Evolutionary conservation across 164 flowering plant genomes (phyloP).

Genomic region (Protea cynaroides): DNA sequence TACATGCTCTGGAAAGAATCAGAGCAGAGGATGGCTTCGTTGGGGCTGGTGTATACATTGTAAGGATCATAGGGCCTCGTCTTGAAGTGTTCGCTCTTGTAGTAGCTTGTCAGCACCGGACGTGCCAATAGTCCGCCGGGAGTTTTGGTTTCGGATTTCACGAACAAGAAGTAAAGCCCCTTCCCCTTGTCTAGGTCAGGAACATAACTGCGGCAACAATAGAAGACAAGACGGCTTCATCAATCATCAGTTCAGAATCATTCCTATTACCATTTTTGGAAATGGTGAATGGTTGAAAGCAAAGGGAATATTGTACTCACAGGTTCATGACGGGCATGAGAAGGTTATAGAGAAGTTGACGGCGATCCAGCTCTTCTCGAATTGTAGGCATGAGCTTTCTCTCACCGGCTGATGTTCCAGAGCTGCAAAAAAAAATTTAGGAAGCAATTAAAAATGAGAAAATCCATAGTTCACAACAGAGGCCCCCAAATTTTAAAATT

Average conservation of each 20-base stretch:
- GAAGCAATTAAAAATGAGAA: not conserved
- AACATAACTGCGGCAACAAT: slow-evolving; percentile 23
- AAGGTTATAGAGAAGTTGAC: slow-evolving; percentile 34
- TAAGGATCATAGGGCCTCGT: slow-evolving; percentile 30
- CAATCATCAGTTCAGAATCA: too few species aligned
- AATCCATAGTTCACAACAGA: too few species aligned
- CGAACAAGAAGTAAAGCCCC: slow-evolving; percentile 31
- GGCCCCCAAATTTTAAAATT: too few species aligned
- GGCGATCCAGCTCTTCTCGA: slow-evolving; percentile 34
- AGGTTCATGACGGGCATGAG: slow-evolving; percentile 43
- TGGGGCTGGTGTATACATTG: slow-evolving; percentile 39
- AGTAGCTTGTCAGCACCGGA: slow-evolving; percentile 39
- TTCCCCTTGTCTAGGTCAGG: slow-evolving; percentile 42
- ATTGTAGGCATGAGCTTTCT: slow-evolving; percentile 41
- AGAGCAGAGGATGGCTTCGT: slow-evolving; percentile 37
- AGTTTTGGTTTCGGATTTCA: slow-evolving; percentile 32
- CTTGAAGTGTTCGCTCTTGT: slow-evolving; percentile 38
- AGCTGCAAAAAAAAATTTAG: slow-evolving; percentile 15
- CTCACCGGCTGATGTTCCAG: slow-evolving; percentile 45
- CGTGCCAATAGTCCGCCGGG: slow-evolving; percentile 40
- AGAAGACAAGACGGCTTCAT: too few species aligned
- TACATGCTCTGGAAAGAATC: slow-evolving; percentile 51
- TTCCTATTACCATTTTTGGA: too few species aligned
- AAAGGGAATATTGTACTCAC: slow-evolving; percentile 16
- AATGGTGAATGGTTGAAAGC: not conserved